A percentile compares a stretch with the other conserved stretches of the same genome.
phyloP scores from a whole-genome alignment of 2,329 filamentous ascomycete genomes.

The Orbilia javanica region DNA sequence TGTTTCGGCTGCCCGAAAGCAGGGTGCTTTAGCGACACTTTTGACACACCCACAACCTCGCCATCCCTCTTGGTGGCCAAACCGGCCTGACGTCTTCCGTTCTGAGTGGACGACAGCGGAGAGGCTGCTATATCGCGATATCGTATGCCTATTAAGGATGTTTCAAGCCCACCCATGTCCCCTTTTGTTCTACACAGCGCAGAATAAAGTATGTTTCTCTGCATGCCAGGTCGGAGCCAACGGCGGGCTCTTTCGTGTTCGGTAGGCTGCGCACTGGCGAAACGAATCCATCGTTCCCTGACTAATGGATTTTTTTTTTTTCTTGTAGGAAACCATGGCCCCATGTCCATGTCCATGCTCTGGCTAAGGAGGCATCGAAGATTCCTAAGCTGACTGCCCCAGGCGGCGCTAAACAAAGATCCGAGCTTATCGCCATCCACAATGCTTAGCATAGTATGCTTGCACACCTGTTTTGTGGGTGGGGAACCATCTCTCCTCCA shows the following conservation, averaged over 20 bases:
- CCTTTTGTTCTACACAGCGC: not conserved
- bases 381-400: constrained; percentile 29
- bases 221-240: not conserved
- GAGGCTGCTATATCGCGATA: not conserved
- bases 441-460: constrained; percentile 23
- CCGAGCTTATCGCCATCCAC: constrained; percentile 56
- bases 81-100: no score
- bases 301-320: not conserved
- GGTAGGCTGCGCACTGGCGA: constrained; percentile 56
- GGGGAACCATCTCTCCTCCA: constrained; percentile 11
- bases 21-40: constrained; percentile 30
- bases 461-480: constrained; percentile 11
- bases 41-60: constrained; percentile 25
- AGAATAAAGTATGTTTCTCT: constrained; percentile 14
- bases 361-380: constrained; percentile 16
- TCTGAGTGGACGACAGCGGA: no score
- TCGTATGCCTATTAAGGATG: constrained; percentile 42
- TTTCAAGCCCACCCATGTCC: constrained; percentile 39
- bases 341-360: not conserved
- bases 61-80: not conserved
- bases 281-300: constrained; percentile 31
- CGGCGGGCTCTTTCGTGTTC: constrained; percentile 25
- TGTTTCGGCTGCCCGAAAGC: constrained; percentile 52
- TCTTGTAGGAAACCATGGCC: not conserved
- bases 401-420: constrained; percentile 46